Conservation (phyloP, 768 basidiomycete genomes). For the Ramaria rubella region DNA sequence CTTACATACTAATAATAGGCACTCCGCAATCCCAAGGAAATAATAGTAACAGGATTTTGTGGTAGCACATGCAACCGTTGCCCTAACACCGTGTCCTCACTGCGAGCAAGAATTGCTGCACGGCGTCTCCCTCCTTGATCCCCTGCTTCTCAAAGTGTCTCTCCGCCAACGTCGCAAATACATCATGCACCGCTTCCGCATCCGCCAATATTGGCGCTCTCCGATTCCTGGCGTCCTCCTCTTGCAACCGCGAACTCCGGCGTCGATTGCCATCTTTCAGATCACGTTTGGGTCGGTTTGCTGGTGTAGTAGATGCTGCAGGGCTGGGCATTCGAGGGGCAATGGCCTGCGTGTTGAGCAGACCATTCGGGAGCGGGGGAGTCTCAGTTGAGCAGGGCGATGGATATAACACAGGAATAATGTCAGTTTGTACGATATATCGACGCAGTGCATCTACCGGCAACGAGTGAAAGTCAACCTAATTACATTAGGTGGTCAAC, state of each 20-base stretch:
- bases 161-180: constrained; percentile 65
- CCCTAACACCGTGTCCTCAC: constrained; percentile 41
- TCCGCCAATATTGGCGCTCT: constrained; percentile 62
- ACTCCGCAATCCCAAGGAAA: too few relatives aligned
- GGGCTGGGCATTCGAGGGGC: constrained; percentile 48
- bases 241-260: constrained; percentile 65
- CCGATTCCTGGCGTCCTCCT: constrained; percentile 51
- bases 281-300: constrained; percentile 69
- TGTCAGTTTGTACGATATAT: constrained; percentile 67
- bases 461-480: constrained; percentile 75
- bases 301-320: constrained; percentile 42
- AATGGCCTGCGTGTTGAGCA: constrained; percentile 39
- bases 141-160: constrained; percentile 63
- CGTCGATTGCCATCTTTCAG: constrained; percentile 39
- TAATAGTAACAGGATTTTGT: too few relatives aligned
- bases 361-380: constrained; percentile 60
- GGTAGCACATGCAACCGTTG: too few relatives aligned
- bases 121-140: constrained; percentile 73
- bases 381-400: constrained; percentile 60
- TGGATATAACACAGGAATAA: constrained; percentile 64
- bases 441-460: constrained; percentile 58
- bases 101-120: constrained; percentile 73
- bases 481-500: constrained; percentile 8
- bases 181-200: constrained; percentile 55
- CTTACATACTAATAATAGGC: too few relatives aligned